Base-by-base conservation (phyloP, 768 basidiomycete species). In the Podaxis sp. region DNA sequence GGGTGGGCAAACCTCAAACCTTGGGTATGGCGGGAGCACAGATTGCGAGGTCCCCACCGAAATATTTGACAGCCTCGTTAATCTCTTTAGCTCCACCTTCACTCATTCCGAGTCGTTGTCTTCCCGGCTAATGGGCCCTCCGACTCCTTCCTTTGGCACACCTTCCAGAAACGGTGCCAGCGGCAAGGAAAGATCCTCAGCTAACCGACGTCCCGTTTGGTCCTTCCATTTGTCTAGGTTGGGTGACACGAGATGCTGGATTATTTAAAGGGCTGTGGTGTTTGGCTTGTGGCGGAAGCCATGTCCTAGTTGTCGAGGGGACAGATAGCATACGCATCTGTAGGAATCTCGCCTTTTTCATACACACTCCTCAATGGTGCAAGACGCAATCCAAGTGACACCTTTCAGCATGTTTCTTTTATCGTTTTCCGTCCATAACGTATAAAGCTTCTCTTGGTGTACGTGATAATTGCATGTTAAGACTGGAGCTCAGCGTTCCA, bases 81-180 rank as follows among this genome's bases (percentile, higher is more conserved):
- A 79, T 77, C 65, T 79, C 78, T 41, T 71, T 66, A 77, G 4
- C 76, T 77, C 76, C 77, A 79, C 60, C 77, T 70, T 27, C 70
- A 71, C 57, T 78, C 76, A 43, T 72, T 69, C 70, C 73, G 74
- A 79, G 56, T 79, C 77, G 19, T 72, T 75, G 3, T 77, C 77
- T 66, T 79, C 76, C 78, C 78, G 78, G 15, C 76, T 7, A 78
- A 69, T 0, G 75, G 73, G 0, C 75, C 75, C 8, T 73, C 65
- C 7, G 76, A 52, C 46, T 71, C 72, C 27, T 7, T 29, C 27
- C 47, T 63, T 60, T 0, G 77, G 77, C 63, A 77, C 78, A 0
- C 77, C 76, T 17, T 65, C 65, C 3, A 76, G 77, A 1, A 79
- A 65, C 0, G 69, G 59, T 2, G 68, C 68, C 2, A 46, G 58